Conservation (phyloP, 768 basidiomycete species). For the Tulasnella sp. region DNA sequence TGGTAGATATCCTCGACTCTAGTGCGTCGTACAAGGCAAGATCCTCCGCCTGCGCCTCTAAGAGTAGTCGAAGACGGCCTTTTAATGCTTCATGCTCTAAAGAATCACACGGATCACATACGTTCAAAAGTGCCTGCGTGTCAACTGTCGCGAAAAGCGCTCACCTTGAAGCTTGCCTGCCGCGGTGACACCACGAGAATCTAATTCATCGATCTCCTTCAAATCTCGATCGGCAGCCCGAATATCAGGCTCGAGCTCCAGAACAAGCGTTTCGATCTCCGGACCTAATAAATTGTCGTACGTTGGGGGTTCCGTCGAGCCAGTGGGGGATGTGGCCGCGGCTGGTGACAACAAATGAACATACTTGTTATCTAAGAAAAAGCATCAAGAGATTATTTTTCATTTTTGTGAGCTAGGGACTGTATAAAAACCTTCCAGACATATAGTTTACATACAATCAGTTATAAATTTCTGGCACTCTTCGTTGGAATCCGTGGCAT, state of each 20-base stretch:
- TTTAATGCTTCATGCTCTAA: slow-evolving; percentile 52
- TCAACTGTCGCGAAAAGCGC: background rate
- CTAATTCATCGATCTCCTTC: slow-evolving; percentile 60
- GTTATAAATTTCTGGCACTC: slow-evolving; percentile 63
- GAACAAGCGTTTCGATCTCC: slow-evolving; percentile 57
- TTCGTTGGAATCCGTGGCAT: slow-evolving; percentile 54
- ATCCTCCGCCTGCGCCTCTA: slow-evolving; percentile 51
- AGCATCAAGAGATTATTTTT: background rate
- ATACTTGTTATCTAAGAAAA: slow-evolving; percentile 55
- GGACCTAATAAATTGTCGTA: slow-evolving; percentile 55
- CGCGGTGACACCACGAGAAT: slow-evolving; percentile 56
- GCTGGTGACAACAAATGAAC: slow-evolving; percentile 62
- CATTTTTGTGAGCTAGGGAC: background rate
- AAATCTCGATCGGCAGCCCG: slow-evolving; percentile 74
- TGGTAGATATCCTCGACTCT: slow-evolving; percentile 50
- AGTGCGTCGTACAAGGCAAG: slow-evolving; percentile 42
- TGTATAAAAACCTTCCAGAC: no score
- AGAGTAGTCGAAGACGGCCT: slow-evolving; percentile 52
- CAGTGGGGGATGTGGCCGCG: slow-evolving; percentile 61
- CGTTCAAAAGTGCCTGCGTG: background rate
- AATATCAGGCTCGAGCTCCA: slow-evolving; percentile 76
- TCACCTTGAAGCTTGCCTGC: slow-evolving; percentile 60
- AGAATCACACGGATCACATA: background rate
- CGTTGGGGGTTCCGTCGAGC: slow-evolving; percentile 29
- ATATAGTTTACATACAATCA: slow-evolving; percentile 41